These are phyloP conservation scores for Ophiocordyceps unilateralis DNA, from an alignment of 2,329 filamentous ascomycete genomes.

Conservation along the genomic window DNA sequence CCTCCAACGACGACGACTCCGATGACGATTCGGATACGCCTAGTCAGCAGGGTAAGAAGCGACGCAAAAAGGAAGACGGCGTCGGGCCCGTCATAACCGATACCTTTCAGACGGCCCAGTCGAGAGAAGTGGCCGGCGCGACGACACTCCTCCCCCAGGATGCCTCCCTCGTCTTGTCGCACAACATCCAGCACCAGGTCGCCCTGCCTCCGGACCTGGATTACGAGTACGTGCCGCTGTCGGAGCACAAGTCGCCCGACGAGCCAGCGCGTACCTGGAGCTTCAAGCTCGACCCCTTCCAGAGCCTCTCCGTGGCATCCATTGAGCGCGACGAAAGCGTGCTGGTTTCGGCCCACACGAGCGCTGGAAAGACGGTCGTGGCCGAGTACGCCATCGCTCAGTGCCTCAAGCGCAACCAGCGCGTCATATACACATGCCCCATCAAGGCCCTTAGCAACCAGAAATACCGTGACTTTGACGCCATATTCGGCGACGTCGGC, in stretches of 20 bases:
- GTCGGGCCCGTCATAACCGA: slow-evolving; percentile 71
- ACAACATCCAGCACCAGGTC: slow-evolving; percentile 98
- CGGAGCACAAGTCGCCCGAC: slow-evolving; percentile 77
- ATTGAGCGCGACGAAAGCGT: slow-evolving; percentile 96
- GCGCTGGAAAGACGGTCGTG: slow-evolving; percentile 94
- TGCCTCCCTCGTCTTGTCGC: slow-evolving; percentile 64
- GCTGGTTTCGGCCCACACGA: slow-evolving; percentile 89
- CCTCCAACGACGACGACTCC: slow-evolving; percentile 18
- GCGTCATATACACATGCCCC: slow-evolving; percentile 97
- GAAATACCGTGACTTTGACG: slow-evolving; percentile 92
- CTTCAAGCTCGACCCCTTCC: slow-evolving; percentile 94
- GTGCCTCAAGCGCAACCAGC: slow-evolving; percentile 89
- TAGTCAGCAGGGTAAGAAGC: slow-evolving; percentile 42
- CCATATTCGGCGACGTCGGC: slow-evolving; percentile 90
- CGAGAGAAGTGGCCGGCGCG: slow-evolving; percentile 71
- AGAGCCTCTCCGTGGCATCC: slow-evolving; percentile 82
- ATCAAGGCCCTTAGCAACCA: slow-evolving; percentile 99
- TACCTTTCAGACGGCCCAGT: slow-evolving; percentile 87
- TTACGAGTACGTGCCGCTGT: slow-evolving; percentile 90
- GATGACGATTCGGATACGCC: slow-evolving; percentile 24
- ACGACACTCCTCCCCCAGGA: slow-evolving; percentile 50
- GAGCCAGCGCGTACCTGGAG: slow-evolving; percentile 70
- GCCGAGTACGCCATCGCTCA: slow-evolving; percentile 97
- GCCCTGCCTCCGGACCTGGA: slow-evolving; percentile 84
- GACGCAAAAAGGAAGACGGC: slow-evolving; percentile 45